Percentiles rank a stretch among this genome's conserved stretches.
phyloP scores from a whole-genome alignment of 495 filamentous ascomycete species.

The Tirmania nivea region DNA sequence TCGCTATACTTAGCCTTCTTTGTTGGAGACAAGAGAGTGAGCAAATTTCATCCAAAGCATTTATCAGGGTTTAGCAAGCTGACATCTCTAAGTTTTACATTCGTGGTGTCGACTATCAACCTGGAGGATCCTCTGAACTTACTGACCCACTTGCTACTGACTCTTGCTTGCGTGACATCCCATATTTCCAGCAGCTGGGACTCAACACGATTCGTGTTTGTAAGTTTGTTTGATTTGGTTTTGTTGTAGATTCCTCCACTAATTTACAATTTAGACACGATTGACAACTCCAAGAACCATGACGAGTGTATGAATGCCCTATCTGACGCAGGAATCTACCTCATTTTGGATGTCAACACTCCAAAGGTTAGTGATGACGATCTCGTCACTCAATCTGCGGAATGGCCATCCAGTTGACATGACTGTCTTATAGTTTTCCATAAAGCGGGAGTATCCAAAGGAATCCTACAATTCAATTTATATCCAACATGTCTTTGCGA shows the following conservation, averaged over 20 bases:
- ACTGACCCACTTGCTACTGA: slow-evolving; percentile 59
- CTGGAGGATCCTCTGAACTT: slow-evolving; percentile 62
- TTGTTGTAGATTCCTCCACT: neutral
- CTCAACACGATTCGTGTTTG: slow-evolving; percentile 80
- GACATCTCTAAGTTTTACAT: slow-evolving; percentile 46
- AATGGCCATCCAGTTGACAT: neutral
- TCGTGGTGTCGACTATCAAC: slow-evolving; percentile 88
- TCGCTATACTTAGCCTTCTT: slow-evolving; percentile 56
- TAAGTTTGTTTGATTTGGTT: slow-evolving; percentile 7
- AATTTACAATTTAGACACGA: slow-evolving; percentile 32
- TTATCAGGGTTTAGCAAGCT: neutral
- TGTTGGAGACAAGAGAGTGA: slow-evolving; percentile 41
- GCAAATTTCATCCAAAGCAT: neutral
- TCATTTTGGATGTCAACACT: slow-evolving; percentile 56
- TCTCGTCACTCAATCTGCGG: too few species aligned
- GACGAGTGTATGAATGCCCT: slow-evolving; percentile 65
- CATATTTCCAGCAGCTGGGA: slow-evolving; percentile 61
- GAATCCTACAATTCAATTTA: slow-evolving; percentile 80
- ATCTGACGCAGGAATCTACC: slow-evolving; percentile 72
- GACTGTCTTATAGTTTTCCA: slow-evolving; percentile 39
- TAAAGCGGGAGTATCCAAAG: slow-evolving; percentile 56
- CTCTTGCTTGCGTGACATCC: slow-evolving; percentile 62
- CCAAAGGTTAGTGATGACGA: slow-evolving; percentile 12
- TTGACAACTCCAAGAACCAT: slow-evolving; percentile 71
- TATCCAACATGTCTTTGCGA: slow-evolving; percentile 81